phyloP scores from a whole-genome alignment of 2,329 filamentous ascomycete genomes.

The Hypoxylon sp. region DNA sequence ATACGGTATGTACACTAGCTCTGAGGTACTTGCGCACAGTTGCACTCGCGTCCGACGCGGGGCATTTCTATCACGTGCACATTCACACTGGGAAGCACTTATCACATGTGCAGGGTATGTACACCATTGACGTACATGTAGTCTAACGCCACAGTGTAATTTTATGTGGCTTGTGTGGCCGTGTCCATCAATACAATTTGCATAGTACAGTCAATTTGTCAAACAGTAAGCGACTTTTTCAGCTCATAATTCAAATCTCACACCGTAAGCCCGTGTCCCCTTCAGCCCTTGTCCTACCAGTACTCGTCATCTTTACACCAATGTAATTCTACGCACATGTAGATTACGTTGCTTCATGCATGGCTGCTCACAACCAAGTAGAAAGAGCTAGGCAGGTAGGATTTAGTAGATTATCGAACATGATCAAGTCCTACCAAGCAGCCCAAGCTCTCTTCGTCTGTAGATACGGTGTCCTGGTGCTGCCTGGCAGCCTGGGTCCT shows the following conservation, averaged over 20 bases:
- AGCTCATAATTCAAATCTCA: background rate
- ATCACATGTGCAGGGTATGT: too few relatives aligned
- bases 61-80: slow-evolving; percentile 26
- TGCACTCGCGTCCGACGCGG: slow-evolving; percentile 30
- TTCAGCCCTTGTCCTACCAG: background rate
- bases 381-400: too few relatives aligned
- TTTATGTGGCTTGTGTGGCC: background rate
- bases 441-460: background rate
- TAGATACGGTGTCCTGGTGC: background rate
- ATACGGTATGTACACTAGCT: too few relatives aligned
- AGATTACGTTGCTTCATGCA: background rate
- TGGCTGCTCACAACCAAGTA: background rate
- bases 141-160: too few relatives aligned
- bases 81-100: background rate
- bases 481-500: too few relatives aligned
- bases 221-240: background rate
- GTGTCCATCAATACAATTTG: background rate
- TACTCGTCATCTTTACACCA: background rate
- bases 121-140: too few relatives aligned
- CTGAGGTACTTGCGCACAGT: slow-evolving; percentile 18
- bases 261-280: too few relatives aligned
- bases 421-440: background rate
- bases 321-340: background rate
- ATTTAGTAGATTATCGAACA: background rate
- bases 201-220: too few relatives aligned